These are phyloP conservation scores for Cyberlindnera saturnus DNA, from an alignment of 805 yeast species.

Conservation along the genomic window DNA sequence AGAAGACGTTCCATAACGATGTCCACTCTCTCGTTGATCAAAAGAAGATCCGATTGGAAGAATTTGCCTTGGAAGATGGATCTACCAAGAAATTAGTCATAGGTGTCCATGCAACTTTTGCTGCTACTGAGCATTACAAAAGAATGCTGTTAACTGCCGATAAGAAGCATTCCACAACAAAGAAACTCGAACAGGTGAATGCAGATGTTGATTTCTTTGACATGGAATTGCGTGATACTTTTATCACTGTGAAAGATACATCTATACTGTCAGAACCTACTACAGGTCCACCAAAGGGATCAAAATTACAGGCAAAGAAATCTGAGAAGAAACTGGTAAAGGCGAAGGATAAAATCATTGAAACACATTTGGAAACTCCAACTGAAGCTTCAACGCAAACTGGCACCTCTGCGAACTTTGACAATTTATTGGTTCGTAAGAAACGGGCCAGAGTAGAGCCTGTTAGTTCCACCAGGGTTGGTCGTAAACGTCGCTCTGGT, in stretches of 20 bases:
- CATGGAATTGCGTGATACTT: slow-evolving; percentile 16
- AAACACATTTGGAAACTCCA: neutral
- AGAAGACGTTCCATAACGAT: slow-evolving; percentile 46
- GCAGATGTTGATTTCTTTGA: slow-evolving; percentile 24
- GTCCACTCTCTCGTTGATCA: slow-evolving; percentile 29
- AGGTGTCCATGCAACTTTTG: slow-evolving; percentile 15
- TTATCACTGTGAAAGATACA: slow-evolving; percentile 2
- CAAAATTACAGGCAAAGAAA: slow-evolving; percentile 1
- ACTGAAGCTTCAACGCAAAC: neutral
- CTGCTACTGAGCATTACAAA: slow-evolving; percentile 4
- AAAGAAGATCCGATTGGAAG: slow-evolving; percentile 22
- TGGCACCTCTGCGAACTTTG: neutral
- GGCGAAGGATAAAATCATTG: neutral
- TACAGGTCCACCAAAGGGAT: neutral
- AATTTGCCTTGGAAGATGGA: slow-evolving; percentile 20
- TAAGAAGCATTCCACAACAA: neutral
- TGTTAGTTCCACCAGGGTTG: neutral
- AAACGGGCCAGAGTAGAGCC: neutral
- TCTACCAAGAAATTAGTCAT: slow-evolving; percentile 20
- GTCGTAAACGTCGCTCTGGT: slow-evolving; percentile 15
- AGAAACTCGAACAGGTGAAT: slow-evolving; percentile 13
- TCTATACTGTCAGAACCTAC: neutral
- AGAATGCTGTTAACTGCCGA: neutral
- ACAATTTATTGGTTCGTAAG: neutral
- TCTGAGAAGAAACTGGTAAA: slow-evolving; percentile 2